Evolutionary conservation across 208 protist species (phyloP).

Genomic region (Wallacemonas sp.): DNA sequence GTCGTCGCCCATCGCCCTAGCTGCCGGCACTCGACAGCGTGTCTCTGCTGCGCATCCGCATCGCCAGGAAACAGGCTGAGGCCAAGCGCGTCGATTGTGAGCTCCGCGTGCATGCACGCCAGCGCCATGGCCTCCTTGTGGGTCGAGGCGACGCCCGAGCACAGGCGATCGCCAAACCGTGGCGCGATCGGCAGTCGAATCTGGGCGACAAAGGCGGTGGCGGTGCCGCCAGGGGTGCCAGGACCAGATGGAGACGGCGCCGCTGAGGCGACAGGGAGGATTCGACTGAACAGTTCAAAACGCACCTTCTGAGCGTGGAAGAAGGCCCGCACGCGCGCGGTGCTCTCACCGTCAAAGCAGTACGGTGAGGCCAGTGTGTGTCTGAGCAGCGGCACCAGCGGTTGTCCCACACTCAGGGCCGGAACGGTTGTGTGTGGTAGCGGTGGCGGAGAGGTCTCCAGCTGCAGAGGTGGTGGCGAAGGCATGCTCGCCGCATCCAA

Average conservation of each 20-base stretch:
- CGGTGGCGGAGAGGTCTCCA: neutral
- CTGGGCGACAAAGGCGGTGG: constrained; percentile 61
- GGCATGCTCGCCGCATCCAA: constrained; percentile 32
- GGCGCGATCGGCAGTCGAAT: constrained; percentile 65
- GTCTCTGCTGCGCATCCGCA: constrained; percentile 42
- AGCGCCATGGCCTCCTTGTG: constrained; percentile 62
- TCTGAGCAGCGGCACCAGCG: constrained; percentile 24
- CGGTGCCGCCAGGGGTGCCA: neutral
- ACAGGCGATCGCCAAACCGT: constrained; percentile 72
- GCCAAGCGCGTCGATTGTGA: constrained; percentile 86
- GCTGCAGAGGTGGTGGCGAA: constrained; percentile 43
- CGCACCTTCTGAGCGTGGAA: constrained; percentile 43
- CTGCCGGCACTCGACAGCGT: constrained; percentile 67
- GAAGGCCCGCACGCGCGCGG: constrained; percentile 56
- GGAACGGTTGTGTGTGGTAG: neutral
- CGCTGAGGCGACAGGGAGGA: neutral
- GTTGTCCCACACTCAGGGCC: neutral
- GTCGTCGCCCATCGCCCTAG: constrained; percentile 74
- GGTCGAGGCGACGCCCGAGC: constrained; percentile 63
- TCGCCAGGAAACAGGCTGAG: constrained; percentile 67
- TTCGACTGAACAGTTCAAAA: constrained; percentile 44
- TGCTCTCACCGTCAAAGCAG: constrained; percentile 53
- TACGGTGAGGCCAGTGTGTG: constrained; percentile 71
- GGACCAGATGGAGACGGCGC: too few relatives aligned
- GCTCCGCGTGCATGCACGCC: constrained; percentile 91